Percentiles rank a stretch among this genome's conserved stretches.
These are phyloP conservation scores for Candida oleophila DNA, from an alignment of 805 yeast species.

Conservation along the genomic window DNA sequence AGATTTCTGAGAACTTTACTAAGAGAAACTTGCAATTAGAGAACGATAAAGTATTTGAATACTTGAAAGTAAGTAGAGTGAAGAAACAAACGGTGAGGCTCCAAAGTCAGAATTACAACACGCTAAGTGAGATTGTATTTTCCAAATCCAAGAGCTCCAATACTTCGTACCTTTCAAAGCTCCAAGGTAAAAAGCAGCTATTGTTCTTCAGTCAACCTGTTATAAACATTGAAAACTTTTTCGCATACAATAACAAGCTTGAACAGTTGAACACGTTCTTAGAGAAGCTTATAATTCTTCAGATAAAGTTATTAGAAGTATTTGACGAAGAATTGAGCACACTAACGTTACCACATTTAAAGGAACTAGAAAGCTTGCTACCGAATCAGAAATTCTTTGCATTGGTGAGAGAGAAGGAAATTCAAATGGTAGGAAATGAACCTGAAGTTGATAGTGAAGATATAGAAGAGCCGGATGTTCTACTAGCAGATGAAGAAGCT, in stretches of 20 bases:
- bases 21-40: slow-evolving; percentile 1
- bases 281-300: slow-evolving; percentile 26
- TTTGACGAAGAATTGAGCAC: slow-evolving; percentile 12
- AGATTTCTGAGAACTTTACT: neutral
- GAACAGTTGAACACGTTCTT: slow-evolving; percentile 29
- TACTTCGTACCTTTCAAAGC: slow-evolving; percentile 4
- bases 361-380: slow-evolving; percentile 18
- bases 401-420: slow-evolving; percentile 33
- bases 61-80: slow-evolving; percentile 17
- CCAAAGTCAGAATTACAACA: slow-evolving; percentile 21
- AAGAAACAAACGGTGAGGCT: slow-evolving; percentile 24
- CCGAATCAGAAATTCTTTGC: slow-evolving; percentile 25
- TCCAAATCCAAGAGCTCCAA: neutral
- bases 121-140: slow-evolving; percentile 26
- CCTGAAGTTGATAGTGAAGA: slow-evolving; percentile 11
- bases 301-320: slow-evolving; percentile 16
- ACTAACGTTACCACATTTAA: slow-evolving; percentile 23
- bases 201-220: slow-evolving; percentile 27
- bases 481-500: slow-evolving; percentile 4
- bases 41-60: slow-evolving; percentile 8
- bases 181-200: slow-evolving; percentile 5
- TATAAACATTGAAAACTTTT: slow-evolving; percentile 24
- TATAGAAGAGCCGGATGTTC: slow-evolving; percentile 3
- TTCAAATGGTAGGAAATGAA: slow-evolving; percentile 21
- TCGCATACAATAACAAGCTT: slow-evolving; percentile 21